Percentiles rank a stretch among this genome's conserved stretches.
Conservation (phyloP, 208 protist genomes). For the Wallacemonas sp. region DNA sequence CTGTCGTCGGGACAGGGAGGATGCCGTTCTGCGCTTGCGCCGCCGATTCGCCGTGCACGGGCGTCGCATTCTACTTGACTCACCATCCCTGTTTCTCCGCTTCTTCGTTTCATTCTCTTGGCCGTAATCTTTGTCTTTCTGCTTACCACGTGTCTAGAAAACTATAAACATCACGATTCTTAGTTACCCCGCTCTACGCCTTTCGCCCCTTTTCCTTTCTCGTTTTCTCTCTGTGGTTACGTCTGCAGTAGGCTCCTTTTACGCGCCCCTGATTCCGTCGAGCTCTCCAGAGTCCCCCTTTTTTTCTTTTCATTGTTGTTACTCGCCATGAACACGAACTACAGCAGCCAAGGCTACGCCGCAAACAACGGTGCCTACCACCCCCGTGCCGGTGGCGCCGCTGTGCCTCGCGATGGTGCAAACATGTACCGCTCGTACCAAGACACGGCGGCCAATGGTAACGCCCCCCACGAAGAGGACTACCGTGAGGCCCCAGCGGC, state of each 20-base stretch:
- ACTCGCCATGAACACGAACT: conserved; percentile 5
- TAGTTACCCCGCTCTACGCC: no score
- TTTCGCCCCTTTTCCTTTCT: not conserved
- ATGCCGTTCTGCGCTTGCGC: no score
- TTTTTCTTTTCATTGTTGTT: not conserved
- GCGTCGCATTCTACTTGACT: no score
- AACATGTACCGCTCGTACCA: conserved; percentile 3
- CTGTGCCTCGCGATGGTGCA: not conserved
- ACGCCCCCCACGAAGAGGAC: not conserved
- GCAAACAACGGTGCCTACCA: not conserved
- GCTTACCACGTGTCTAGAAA: not conserved
- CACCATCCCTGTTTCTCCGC: not conserved
- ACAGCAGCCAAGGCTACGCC: not conserved
- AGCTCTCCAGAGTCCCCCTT: not conserved
- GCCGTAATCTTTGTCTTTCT: not conserved
- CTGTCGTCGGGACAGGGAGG: no score
- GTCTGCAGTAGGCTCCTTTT: not conserved
- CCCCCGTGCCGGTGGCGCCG: not conserved
- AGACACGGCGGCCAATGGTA: not conserved
- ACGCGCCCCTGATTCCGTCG: not conserved
- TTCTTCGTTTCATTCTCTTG: not conserved
- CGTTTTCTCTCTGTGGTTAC: conserved; percentile 8
- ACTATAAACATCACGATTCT: not conserved
- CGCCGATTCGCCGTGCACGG: no score
- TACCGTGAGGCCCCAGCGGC: not conserved